Evolutionary conservation across 257 asterid genomes (phyloP).

Genomic region (Solanum piurae): DNA sequence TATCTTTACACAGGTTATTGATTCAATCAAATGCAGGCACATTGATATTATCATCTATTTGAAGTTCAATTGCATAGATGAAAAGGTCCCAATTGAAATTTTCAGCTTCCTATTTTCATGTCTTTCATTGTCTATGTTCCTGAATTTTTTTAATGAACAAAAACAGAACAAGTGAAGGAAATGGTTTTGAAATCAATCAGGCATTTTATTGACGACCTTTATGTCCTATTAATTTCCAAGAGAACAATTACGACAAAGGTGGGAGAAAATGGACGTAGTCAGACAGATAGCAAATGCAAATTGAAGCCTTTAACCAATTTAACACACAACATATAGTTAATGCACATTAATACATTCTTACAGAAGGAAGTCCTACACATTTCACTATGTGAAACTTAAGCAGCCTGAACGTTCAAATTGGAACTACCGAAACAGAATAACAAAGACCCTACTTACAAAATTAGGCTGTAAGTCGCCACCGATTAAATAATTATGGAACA

Average conservation of each 20-base stretch:
- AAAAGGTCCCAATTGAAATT: background rate
- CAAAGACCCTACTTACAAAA: background rate
- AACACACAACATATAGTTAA: background rate
- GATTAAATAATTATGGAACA: background rate
- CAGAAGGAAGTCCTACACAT: background rate
- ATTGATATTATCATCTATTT: background rate
- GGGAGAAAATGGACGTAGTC: background rate
- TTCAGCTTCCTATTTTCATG: background rate
- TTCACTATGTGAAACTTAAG: background rate
- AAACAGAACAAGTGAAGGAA: background rate
- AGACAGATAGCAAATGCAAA: background rate
- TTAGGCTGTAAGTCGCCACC: background rate
- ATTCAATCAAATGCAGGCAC: background rate
- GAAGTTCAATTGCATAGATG: background rate
- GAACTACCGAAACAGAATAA: background rate
- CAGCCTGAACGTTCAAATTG: background rate
- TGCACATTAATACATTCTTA: background rate
- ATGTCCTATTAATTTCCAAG: background rate
- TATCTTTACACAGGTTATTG: background rate
- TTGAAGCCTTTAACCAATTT: background rate
- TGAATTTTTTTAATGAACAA: background rate
- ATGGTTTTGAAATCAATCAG: background rate
- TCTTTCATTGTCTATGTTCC: background rate
- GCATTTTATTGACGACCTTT: background rate
- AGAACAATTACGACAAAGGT: background rate